Base-by-base conservation (phyloP, 2,329 filamentous ascomycete genomes). In the Penicillium sp. region DNA sequence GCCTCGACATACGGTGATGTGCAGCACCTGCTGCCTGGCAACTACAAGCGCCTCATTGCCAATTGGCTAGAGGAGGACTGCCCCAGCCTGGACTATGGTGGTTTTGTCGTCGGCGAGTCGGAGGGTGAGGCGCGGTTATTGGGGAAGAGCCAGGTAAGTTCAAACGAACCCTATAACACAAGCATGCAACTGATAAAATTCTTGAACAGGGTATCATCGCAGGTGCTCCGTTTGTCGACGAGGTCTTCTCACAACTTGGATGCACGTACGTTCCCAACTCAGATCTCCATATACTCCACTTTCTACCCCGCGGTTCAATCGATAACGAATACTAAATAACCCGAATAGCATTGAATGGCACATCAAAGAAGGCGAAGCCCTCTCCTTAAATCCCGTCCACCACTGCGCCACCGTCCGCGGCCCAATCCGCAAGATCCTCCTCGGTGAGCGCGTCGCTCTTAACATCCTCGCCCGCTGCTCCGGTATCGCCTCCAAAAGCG, bases 31-130 rank as follows among this genome's bases (percentile, higher is more conserved):
- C 87, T 98, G 44, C 93, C 93, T 0, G 85, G 88, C 23, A 90
- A 88, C 62, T 97, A 92, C 86, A 96, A 93, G 74, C 83, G 87
- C 50, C 85, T 88, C 64, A 86, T 97, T 62, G 85, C 88, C 25
- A 79, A 85, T 69, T 99, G 95, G 95, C 88, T 97, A 14, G 90
- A 92, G 69, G 95, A 99, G 78, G 95, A 99, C 79, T 96, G 92
- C 3, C 95, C 95, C 4, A 95, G 91, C 53, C 93, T 96, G 77
- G 95, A 99, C 81, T 97, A 96, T 74, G 95, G 91, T 69, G 95
- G 95, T 59, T 99, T 96, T 75, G 95, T 99, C 7, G 95, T 99
- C 25, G 95, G 95, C 50, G 77, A 80, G 60, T 72, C 74, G 7
- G 67, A 72, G 6, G 72, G 73, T 4, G 76, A 78, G 62, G 77